phyloP scores from a whole-genome alignment of 169 alveolate species.

The Eimeria tenella region DNA sequence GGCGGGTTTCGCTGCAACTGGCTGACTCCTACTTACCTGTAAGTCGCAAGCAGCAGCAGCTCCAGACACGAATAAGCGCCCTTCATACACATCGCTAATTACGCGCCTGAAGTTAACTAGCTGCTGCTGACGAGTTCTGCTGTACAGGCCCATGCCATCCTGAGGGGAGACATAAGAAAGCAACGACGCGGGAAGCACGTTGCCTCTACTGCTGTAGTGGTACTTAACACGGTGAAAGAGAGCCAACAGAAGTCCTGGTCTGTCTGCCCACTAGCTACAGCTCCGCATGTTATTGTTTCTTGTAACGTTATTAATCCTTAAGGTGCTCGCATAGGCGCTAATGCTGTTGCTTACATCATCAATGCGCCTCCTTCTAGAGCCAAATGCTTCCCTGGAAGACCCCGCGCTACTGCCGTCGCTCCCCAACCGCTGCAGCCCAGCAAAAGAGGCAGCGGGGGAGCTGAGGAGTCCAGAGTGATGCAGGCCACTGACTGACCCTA shows the following conservation, averaged over 20 bases:
- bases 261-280: too few species aligned
- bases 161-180: neutral
- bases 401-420: slow-evolving; percentile 42
- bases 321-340: neutral
- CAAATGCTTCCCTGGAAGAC: neutral
- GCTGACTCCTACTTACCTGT: neutral
- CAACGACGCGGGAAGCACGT: neutral
- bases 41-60: slow-evolving; percentile 74
- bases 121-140: slow-evolving; percentile 73
- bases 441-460: slow-evolving; percentile 51
- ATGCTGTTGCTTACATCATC: slow-evolving; percentile 37
- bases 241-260: too few species aligned
- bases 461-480: slow-evolving; percentile 3
- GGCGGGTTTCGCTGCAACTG: too few species aligned
- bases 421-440: slow-evolving; percentile 37
- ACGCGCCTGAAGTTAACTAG: slow-evolving; percentile 50
- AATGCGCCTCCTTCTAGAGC: slow-evolving; percentile 60
- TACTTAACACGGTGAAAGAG: too few species aligned
- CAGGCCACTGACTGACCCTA: slow-evolving; percentile 23
- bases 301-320: too few species aligned
- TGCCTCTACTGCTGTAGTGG: too few species aligned
- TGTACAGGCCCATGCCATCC: slow-evolving; percentile 72
- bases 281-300: too few species aligned
- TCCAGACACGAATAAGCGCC: slow-evolving; percentile 60
- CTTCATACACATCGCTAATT: slow-evolving; percentile 55